These are phyloP conservation scores for Chrysanthemum lavandulifolium DNA, from an alignment of 129 eudicot genomes.

Conservation along the genomic window DNA sequence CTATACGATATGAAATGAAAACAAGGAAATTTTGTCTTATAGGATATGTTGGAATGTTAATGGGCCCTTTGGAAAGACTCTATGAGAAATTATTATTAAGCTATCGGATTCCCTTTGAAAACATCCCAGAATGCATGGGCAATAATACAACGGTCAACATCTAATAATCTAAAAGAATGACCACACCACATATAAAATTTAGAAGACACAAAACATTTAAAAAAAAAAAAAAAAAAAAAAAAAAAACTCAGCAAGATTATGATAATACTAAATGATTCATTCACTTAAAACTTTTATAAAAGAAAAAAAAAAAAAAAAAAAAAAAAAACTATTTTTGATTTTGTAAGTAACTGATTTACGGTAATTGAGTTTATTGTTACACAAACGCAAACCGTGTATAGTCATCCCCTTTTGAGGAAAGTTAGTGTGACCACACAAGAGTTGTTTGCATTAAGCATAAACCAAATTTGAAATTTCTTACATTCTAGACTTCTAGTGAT, in stretches of 20 bases:
- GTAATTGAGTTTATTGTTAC: no score
- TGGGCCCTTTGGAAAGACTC: constrained; percentile 21
- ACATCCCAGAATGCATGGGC: constrained; percentile 19
- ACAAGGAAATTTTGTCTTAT: constrained; percentile 16
- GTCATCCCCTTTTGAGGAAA: no score
- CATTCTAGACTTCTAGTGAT: no score
- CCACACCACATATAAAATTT: background rate
- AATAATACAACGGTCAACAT: constrained; percentile 25
- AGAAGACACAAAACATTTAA: no score
- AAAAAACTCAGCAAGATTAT: background rate
- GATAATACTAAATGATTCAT: background rate
- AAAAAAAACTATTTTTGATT: no score
- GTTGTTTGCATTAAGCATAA: no score
- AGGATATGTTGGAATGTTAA: constrained; percentile 4
- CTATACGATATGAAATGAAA: background rate
- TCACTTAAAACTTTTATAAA: background rate
- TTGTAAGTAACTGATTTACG: no score
- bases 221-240: background rate
- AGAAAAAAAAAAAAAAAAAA: no score
- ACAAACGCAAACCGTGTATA: no score
- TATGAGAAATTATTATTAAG: constrained; percentile 9
- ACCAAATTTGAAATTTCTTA: no score
- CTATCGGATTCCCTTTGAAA: constrained; percentile 29
- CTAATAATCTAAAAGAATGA: background rate
- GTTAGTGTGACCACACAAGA: no score